Conservation (phyloP, 768 basidiomycete species). For the Kwoniella mangroviensis region DNA sequence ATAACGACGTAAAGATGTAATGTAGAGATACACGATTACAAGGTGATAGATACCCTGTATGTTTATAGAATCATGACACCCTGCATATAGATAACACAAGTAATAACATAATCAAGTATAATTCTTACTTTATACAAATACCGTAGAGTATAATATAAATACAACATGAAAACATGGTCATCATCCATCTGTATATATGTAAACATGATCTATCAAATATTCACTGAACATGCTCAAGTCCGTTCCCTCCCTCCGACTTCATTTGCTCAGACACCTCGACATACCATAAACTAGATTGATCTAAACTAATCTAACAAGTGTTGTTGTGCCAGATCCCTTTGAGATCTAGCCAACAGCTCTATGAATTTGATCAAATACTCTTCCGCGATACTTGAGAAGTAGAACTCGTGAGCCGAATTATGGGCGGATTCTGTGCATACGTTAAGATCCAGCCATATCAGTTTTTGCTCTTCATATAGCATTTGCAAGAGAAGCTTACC, state of each 20-base stretch:
- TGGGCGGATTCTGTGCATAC: conserved; percentile 60
- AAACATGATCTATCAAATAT: neutral
- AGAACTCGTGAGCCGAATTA: conserved; percentile 92
- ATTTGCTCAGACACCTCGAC: too few species aligned
- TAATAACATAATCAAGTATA: neutral
- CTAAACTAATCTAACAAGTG: conserved; percentile 19
- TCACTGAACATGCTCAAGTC: neutral
- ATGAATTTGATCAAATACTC: conserved; percentile 58
- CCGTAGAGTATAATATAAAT: neutral
- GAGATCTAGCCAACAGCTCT: conserved; percentile 20
- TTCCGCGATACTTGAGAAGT: conserved; percentile 88
- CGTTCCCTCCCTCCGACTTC: too few species aligned
- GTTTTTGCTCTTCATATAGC: neutral
- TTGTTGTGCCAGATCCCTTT: conserved; percentile 15
- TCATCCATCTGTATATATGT: neutral
- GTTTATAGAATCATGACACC: neutral
- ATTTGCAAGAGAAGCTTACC: conserved; percentile 26
- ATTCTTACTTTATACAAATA: neutral
- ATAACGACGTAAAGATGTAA: too few species aligned
- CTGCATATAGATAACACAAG: neutral
- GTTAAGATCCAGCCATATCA: neutral
- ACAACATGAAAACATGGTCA: neutral
- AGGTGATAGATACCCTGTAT: neutral
- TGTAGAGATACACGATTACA: too few species aligned
- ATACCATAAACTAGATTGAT: neutral